Base-by-base conservation (phyloP, 768 basidiomycete genomes). In the Albatrellus ellisii region DNA sequence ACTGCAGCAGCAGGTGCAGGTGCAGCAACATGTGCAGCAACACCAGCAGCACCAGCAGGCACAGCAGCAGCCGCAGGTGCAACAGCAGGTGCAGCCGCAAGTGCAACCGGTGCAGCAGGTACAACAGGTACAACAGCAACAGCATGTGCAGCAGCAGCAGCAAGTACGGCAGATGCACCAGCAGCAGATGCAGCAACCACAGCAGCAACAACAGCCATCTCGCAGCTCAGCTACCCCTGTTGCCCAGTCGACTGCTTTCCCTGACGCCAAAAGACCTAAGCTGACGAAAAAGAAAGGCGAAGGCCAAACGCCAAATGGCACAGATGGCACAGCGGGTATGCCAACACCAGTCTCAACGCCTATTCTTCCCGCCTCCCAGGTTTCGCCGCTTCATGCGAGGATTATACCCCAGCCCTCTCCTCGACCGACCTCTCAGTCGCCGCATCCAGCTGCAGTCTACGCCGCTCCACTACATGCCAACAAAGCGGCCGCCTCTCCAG, bases 1-100 rank as follows among this genome's bases (percentile, higher is more conserved):
- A 25, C 52, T n/a, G n/a, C n/a, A n/a, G n/a, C n/a, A n/a, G n/a
- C n/a, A n/a, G n/a, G n/a, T 44, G 7, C 45, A 51, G n/a, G 44
- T 54, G 4, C 46, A 53, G 10, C 56, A 55, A 21, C 46, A 37
- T 38, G 44, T n/a, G 44, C 45, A 17, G 36, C 40, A n/a, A n/a
- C n/a, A n/a, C n/a, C n/a, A n/a, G 4, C 35, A 47, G 27, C 48
- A 54, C 43, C 51, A 45, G n/a, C 48, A 47, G 33, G 54, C 43
- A 26, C 46, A 44, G 24, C 53, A 45, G 41, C 51, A 53, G 4
- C 51, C 48, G 20, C 51, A 49, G n/a, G 42, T 42, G 4, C 50
- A 46, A 26, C 47, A 49, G 7, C 53, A 53, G 26, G 33, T 53
- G 39, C 56, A 49, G 15, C 48, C 50, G 27, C 55, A 48, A 18